These are phyloP conservation scores for Pestalotiopsis sp. DNA, from an alignment of 2,329 filamentous ascomycete genomes.

Conservation along the genomic window DNA sequence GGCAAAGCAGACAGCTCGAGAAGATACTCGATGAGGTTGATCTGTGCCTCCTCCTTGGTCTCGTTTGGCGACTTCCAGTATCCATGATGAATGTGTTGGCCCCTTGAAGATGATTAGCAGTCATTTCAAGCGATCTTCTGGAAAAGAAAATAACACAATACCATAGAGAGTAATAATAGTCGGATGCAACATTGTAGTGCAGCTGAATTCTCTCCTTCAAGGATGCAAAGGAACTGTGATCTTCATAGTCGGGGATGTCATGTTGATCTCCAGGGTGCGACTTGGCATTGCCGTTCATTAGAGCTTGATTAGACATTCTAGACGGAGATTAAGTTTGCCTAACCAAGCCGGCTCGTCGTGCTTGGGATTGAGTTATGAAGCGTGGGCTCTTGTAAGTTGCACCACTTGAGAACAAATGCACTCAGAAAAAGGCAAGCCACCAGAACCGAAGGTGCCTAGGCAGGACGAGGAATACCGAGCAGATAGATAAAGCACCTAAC, in stretches of 20 bases:
- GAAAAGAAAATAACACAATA: slow-evolving; percentile 28
- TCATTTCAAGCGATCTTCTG: slow-evolving; percentile 8
- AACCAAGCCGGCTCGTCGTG: not conserved
- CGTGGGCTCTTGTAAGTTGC: not conserved
- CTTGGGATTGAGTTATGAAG: not conserved
- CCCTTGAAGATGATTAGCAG: slow-evolving; percentile 40
- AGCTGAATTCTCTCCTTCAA: slow-evolving; percentile 60
- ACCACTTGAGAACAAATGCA: too few relatives aligned
- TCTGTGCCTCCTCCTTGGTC: slow-evolving; percentile 59
- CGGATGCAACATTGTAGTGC: slow-evolving; percentile 63
- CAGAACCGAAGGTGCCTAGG: too few relatives aligned
- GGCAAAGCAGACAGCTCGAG: slow-evolving; percentile 47
- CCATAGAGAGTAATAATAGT: slow-evolving; percentile 65
- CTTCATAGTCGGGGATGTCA: slow-evolving; percentile 27
- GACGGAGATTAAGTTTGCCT: slow-evolving; percentile 12
- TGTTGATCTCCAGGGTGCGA: slow-evolving; percentile 29
- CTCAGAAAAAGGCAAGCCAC: too few relatives aligned
- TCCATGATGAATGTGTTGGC: slow-evolving; percentile 65
- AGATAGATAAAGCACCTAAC: too few relatives aligned
- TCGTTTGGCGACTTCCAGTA: slow-evolving; percentile 54
- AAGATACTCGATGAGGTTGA: slow-evolving; percentile 58
- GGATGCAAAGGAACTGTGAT: slow-evolving; percentile 27
- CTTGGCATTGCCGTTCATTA: not conserved
- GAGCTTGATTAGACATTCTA: slow-evolving; percentile 6
- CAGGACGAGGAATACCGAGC: too few relatives aligned